phyloP scores from a whole-genome alignment of 129 eudicot genomes.

The Helichrysum umbraculigerum region DNA sequence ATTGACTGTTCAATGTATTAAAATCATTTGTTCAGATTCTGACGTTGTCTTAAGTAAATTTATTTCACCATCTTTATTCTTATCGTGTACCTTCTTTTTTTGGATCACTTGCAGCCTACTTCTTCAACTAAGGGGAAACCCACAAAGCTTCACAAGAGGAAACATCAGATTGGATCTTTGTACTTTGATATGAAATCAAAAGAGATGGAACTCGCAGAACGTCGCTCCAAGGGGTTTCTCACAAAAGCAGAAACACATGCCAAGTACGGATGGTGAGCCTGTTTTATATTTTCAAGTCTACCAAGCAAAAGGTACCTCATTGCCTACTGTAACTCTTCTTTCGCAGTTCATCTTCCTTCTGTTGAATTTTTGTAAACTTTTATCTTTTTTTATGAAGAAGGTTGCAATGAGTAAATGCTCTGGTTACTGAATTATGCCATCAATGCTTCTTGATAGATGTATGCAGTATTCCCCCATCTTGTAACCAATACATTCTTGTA shows the following conservation, averaged over 20 bases:
- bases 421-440: not conserved
- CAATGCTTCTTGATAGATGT: not conserved
- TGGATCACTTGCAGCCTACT: constrained; percentile 59
- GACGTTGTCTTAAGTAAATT: not conserved
- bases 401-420: too few species aligned
- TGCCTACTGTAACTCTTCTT: not conserved
- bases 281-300: constrained; percentile 2
- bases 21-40: too few species aligned
- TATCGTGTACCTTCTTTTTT: not conserved
- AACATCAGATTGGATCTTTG: constrained; percentile 89
- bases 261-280: constrained; percentile 87
- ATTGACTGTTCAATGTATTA: too few species aligned
- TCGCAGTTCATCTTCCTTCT: not conserved
- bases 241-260: constrained; percentile 98
- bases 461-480: not conserved
- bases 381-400: not conserved
- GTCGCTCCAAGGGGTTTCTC: constrained; percentile 79
- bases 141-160: constrained; percentile 86
- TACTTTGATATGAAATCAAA: constrained; percentile 79
- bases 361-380: constrained; percentile 18
- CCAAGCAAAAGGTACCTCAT: not conserved
- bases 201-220: constrained; percentile 79
- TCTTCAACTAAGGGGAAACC: constrained; percentile 81
- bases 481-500: not conserved
- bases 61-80: not conserved